Evolutionary conservation across 352 stramenopile species (phyloP).

Genomic region (Pythium utonaiense): DNA sequence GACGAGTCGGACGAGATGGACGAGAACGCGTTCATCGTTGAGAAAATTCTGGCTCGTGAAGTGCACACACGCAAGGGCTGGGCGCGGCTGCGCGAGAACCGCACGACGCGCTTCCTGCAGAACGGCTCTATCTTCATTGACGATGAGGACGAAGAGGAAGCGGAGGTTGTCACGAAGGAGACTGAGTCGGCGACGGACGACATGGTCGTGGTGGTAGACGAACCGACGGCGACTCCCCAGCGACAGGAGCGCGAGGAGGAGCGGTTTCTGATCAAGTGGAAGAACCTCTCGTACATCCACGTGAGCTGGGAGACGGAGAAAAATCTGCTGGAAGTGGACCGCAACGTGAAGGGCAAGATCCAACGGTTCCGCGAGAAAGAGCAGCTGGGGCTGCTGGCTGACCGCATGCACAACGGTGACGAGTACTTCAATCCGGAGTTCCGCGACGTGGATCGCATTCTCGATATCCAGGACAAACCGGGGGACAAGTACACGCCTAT

Average conservation of each 20-base stretch:
- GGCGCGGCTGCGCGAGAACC: constrained; percentile 67
- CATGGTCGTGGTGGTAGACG: constrained; percentile 20
- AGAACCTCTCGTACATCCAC: constrained; percentile 86
- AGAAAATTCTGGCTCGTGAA: constrained; percentile 78
- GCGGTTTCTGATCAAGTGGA: constrained; percentile 91
- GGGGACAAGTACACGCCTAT: constrained; percentile 63
- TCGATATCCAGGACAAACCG: constrained; percentile 78
- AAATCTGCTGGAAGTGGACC: constrained; percentile 76
- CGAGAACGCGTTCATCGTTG: constrained; percentile 79
- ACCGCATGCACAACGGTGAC: constrained; percentile 57
- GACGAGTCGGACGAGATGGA: constrained; percentile 30
- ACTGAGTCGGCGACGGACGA: constrained; percentile 7
- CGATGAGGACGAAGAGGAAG: constrained; percentile 35
- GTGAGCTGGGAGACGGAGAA: constrained; percentile 89
- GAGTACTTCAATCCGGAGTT: constrained; percentile 92
- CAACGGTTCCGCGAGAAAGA: constrained; percentile 85
- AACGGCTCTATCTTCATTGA: constrained; percentile 82
- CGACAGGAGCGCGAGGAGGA: constrained; percentile 45
- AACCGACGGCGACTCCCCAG: constrained; percentile 2
- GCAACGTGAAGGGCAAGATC: constrained; percentile 84
- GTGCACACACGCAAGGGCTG: constrained; percentile 78
- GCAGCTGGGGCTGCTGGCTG: constrained; percentile 37
- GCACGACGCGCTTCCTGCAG: constrained; percentile 71
- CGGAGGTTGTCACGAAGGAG: neutral
- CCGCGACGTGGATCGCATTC: constrained; percentile 84